Conservation (phyloP, 1,284 basidiomycete genomes). For the Ganoderma meredithae region DNA sequence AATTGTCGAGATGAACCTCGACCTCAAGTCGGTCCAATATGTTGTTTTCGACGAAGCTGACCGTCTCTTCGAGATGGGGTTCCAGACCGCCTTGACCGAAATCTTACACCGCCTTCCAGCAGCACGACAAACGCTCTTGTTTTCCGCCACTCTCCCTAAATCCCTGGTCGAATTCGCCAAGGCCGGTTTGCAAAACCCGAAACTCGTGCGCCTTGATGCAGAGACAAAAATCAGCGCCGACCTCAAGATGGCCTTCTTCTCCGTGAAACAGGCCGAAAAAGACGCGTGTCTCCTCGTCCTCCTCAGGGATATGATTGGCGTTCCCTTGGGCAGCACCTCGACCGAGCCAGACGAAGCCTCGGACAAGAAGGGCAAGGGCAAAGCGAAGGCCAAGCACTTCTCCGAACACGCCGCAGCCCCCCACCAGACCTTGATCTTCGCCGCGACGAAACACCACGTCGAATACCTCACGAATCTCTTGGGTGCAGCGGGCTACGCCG, state of each 20-base stretch:
- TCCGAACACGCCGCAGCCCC: slow-evolving; percentile 64
- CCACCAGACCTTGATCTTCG: slow-evolving; percentile 95
- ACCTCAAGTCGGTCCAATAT: slow-evolving; percentile 88
- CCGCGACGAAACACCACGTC: slow-evolving; percentile 99
- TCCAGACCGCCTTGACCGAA: slow-evolving; percentile 91
- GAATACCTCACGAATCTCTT: slow-evolving; percentile 91
- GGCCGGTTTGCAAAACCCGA: slow-evolving; percentile 93
- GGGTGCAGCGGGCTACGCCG: slow-evolving; percentile 86
- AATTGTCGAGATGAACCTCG: slow-evolving; percentile 96
- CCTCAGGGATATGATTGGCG: slow-evolving; percentile 86
- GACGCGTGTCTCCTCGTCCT: slow-evolving; percentile 90
- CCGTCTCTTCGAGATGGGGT: slow-evolving; percentile 97
- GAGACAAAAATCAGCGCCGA: slow-evolving; percentile 97
- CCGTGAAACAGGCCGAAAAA: slow-evolving; percentile 93
- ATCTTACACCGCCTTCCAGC: slow-evolving; percentile 89
- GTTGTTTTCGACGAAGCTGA: slow-evolving; percentile 99
- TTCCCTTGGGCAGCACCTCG: slow-evolving; percentile 62
- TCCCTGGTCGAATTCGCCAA: slow-evolving; percentile 97
- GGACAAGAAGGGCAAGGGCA: slow-evolving; percentile 56
- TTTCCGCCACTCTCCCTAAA: slow-evolving; percentile 97
- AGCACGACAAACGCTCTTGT: slow-evolving; percentile 90
- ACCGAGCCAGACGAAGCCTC: slow-evolving; percentile 37
- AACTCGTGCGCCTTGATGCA: slow-evolving; percentile 93
- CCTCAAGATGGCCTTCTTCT: slow-evolving; percentile 94
- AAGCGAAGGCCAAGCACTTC: slow-evolving; percentile 52